Evolutionary conservation across 1,139 yeast species (phyloP), one percentile per base, ranked within the genome.

Genomic region (Saccharomyces hybrid): DNA sequence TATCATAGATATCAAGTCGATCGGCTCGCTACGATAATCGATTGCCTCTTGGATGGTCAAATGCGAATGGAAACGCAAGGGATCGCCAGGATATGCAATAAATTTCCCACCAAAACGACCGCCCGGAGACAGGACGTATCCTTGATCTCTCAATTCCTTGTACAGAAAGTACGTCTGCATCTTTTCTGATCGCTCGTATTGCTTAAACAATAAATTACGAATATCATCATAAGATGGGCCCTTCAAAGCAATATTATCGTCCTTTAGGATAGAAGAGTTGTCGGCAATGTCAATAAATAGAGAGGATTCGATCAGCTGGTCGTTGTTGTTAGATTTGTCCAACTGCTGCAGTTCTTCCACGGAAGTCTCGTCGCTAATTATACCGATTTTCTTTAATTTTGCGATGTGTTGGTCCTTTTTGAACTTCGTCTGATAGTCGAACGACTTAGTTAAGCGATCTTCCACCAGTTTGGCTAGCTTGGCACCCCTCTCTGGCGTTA

Each of bases 61-160:
- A 68, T 91, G 96, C 1, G 97, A 87, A 69, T 93, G 99, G 65
- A 82, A 93, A 51, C 95, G 71, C 55, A 93, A 73, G 2, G 98
- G 96, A 66, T 93, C 99, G 0, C 97, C 98, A 0, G 98, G 98
- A 62, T 93, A 93, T 1, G 93, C 90, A 52, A 93, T 80, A 64
- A 83, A 89, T 55, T 84, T 83, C 3, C 96, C 95, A 0, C 99
- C 99, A 67, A 91, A 93, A 57, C 96, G 77, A 46, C 90, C 74
- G 0, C 98, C 99, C 0, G 98, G 96, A 34, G 90, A 77, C 25
- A 90, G 23, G 8, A 58, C 53, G 47, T 57, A 59, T 5, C 51
- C 49, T 48, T 54, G 53, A 14, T 54, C 47, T 31, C 53, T 54
- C 34, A 65, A 52, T 13, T 53, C 47, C 46, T 57, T 57, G 50